Base-by-base conservation (phyloP, 768 basidiomycete genomes). In the Serendipita vermifera region DNA sequence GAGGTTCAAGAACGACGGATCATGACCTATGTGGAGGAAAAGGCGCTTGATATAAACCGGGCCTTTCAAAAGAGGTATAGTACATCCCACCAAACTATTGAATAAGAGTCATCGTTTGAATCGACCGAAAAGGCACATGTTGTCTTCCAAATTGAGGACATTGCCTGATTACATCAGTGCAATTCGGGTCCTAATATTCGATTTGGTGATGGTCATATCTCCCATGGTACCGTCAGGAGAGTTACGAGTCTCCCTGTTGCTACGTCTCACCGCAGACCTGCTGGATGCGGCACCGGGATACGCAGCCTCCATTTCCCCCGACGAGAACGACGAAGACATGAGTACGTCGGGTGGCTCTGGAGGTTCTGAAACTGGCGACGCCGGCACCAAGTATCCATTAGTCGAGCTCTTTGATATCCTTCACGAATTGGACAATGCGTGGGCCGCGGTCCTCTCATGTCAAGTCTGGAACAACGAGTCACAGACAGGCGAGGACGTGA, bases 301-400 rank as follows among this genome's bases (percentile, higher is more conserved):
- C n/a, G 22, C 9, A 20, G 20, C 46, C 22, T 51, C 31, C 31
- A 7, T 51, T n/a, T 9, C 35, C n/a, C 9, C 35, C 9, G 35
- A n/a, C n/a, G 35, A 36, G 9, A n/a, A n/a, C 9, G 46, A 51
- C 22, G 46, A 51, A 15, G 9, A 26, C 22, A 51, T 51, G 46
- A 51, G 46, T 29, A 51, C 46, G n/a, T 51, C 46, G 20, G 46
- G 46, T 6, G n/a, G 20, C 5, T 20, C 60, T 74, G 55, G 71
- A 72, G 64, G 70, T 67, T 35, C 67, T 68, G 54, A 75, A 70
- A 64, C 46, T 65, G 55, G 64, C 65, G 27, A 68, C 66, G 61
- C 64, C 62, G 60, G 66, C 64, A 39, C 70, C 75, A 9, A n/a
- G n/a, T 51, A 51, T 51, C 46, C 46, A 51, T 29, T 51, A 9